Evolutionary conservation across 208 protist species (phyloP), one percentile per base, ranked within the genome.

Genomic region (Wallacemonas sp.): DNA sequence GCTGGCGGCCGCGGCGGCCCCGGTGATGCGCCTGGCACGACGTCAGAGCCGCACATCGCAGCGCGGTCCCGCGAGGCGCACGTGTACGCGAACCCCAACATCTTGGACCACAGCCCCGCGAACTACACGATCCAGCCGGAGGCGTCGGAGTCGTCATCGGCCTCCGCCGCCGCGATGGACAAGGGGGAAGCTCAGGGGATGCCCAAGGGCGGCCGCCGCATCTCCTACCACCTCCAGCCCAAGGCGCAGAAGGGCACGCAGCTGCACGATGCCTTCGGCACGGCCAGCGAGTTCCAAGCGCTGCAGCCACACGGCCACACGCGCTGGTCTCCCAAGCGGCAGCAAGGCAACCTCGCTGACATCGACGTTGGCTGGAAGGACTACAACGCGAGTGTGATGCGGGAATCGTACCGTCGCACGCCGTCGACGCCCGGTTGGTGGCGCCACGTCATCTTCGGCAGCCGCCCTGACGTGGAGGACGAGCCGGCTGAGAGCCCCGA

Each of bases 331-430:
- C 57, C 57, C n/a, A 24, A 36, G 38, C 33, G 24, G 4, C 8
- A 8, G 12, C 52, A 39, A 8, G 52, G n/a, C 11, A 29, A 29
- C 26, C 30, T 90, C 19, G 75, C 83, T 2, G 83, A 85, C 54
- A 87, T 90, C 44, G 83, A 90, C 52, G 76, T 90, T 21, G 83
- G 83, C 72, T 90, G 83, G 83, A 52, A 78, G 34, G 83, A 90
- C 65, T 87, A 90, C 75, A 90, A 90, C 57, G 69, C 75, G 8
- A 63, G 5, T 9, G 38, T 52, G 17, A 60, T 58, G 52, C 52
- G 52, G 12, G 52, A 58, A 17, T 33, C 61, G 23, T 58, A 58
- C 52, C 52, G 52, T 8, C 52, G 52, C 26, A 8, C 29, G 21
- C 58, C 58, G 21, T 26, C 58, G 17, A 64, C 36, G 24, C 36